These are phyloP conservation scores for Platismatia glauca DNA, from an alignment of 495 filamentous ascomycete species.

Conservation along the genomic window DNA sequence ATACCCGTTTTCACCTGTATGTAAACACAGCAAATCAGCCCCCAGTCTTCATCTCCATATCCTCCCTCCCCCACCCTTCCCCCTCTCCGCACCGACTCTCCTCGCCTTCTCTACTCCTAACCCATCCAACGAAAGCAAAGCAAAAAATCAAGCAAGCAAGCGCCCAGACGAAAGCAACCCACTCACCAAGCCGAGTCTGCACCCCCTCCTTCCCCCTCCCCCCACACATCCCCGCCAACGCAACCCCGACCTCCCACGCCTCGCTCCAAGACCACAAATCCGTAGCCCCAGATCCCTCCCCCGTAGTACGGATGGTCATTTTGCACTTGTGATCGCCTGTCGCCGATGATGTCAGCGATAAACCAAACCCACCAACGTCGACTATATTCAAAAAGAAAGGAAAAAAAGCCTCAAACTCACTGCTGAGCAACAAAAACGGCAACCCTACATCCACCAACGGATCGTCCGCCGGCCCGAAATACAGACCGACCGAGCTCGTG, in stretches of 20 bases:
- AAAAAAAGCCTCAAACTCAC: too few species aligned
- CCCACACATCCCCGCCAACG: not conserved
- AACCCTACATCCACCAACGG: not conserved
- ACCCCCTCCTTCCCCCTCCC: not conserved
- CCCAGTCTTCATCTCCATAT: too few species aligned
- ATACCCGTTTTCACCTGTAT: not conserved
- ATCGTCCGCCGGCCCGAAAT: not conserved
- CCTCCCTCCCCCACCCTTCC: too few species aligned
- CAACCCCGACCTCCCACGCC: not conserved
- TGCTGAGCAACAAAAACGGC: not conserved
- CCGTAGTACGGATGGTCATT: constrained; percentile 1
- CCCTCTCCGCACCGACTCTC: too few species aligned
- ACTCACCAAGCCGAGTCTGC: not conserved
- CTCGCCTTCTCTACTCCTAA: too few species aligned
- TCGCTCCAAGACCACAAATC: not conserved
- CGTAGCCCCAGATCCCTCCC: not conserved
- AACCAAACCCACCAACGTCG: too few species aligned
- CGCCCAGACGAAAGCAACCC: too few species aligned
- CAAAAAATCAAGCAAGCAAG: too few species aligned
- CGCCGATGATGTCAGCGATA: too few species aligned
- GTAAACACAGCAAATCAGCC: not conserved
- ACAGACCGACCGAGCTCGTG: not conserved
- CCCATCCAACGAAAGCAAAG: too few species aligned
- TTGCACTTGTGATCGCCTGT: not conserved
- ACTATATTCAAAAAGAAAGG: too few species aligned